Base-by-base conservation (phyloP, 768 basidiomycete genomes). In the Russula virescens region DNA sequence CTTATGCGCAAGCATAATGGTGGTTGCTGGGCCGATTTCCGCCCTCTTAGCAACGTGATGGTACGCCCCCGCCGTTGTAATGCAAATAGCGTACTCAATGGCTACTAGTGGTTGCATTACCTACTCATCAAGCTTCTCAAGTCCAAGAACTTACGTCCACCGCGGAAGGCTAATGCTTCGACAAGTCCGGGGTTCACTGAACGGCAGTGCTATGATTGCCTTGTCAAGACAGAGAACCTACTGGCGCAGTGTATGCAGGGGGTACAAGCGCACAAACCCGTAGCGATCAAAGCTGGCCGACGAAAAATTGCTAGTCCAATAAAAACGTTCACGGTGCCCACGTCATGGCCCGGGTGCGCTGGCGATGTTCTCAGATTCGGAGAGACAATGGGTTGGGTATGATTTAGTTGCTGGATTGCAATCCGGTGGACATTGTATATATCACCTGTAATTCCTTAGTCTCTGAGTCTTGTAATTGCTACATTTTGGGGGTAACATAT, bases 11-110 rank as follows among this genome's bases (percentile, higher is more conserved):
- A 77, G 34, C 75, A 84, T 64, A 84, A 83, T 50, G 75, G 79
- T 6, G 77, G 77, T 40, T 71, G 78, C 46, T 99, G 97, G 97
- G 81, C 83, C 66, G 80, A 73, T 11, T 97, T 86, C 71, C 80
- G 84, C 60, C 93, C 93, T 1, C 73, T 88, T 19, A 94, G 93
- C 11, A 98, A 98, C 71, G 85, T 97, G 42, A 85, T 98, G 84
- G 96, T 95, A 70, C 70, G 84, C 69, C 26, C 59, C 5, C 5
- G 21, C 42, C 54, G 40, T 9, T 51, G 38, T 53, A 18, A n/a
- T 23, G n/a, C 49, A 52, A 14, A 19, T 14, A 9, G 10, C 38
- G 40, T 35, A 26, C 13, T 45, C 28, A 26, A 38, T 18, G 28
- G 46, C 26, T 40, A 18, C 18, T 31, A 95, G 94, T 97, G 94